phyloP scores from a whole-genome alignment of 768 basidiomycete species.

The Boletellus ananiceps region DNA sequence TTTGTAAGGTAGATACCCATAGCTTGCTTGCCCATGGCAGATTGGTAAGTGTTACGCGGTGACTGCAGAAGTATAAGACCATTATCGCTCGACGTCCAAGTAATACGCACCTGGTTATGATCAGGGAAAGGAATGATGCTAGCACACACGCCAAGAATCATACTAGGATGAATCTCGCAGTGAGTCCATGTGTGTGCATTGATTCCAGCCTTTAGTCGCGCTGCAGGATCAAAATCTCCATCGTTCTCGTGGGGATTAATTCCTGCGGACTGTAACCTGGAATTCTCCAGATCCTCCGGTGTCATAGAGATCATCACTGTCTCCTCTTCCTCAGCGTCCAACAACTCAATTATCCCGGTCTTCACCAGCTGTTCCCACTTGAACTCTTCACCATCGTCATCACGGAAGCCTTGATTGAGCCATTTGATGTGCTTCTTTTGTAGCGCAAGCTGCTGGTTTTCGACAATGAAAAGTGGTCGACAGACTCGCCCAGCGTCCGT shows the following conservation, averaged over 20 bases:
- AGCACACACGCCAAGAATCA: slow-evolving; percentile 98
- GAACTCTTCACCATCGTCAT: slow-evolving; percentile 56
- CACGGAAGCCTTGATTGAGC: slow-evolving; percentile 55
- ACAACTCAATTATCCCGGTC: slow-evolving; percentile 84
- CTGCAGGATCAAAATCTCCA: slow-evolving; percentile 78
- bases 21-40: slow-evolving; percentile 99
- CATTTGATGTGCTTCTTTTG: slow-evolving; percentile 81
- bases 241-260: slow-evolving; percentile 57
- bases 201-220: slow-evolving; percentile 78
- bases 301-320: slow-evolving; percentile 99
- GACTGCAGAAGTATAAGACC: slow-evolving; percentile 51
- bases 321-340: slow-evolving; percentile 99
- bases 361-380: slow-evolving; percentile 85
- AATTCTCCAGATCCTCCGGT: slow-evolving; percentile 88
- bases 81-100: neutral
- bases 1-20: slow-evolving; percentile 99
- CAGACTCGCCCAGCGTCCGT: slow-evolving; percentile 97
- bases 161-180: slow-evolving; percentile 98
- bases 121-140: slow-evolving; percentile 99
- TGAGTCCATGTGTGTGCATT: slow-evolving; percentile 95
- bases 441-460: slow-evolving; percentile 79
- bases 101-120: slow-evolving; percentile 82
- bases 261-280: slow-evolving; percentile 60
- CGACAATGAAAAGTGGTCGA: slow-evolving; percentile 95
- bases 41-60: slow-evolving; percentile 99